Evolutionary conservation across 345 rosid genomes (phyloP).

Genomic region (Aquilaria yunnanensis): DNA sequence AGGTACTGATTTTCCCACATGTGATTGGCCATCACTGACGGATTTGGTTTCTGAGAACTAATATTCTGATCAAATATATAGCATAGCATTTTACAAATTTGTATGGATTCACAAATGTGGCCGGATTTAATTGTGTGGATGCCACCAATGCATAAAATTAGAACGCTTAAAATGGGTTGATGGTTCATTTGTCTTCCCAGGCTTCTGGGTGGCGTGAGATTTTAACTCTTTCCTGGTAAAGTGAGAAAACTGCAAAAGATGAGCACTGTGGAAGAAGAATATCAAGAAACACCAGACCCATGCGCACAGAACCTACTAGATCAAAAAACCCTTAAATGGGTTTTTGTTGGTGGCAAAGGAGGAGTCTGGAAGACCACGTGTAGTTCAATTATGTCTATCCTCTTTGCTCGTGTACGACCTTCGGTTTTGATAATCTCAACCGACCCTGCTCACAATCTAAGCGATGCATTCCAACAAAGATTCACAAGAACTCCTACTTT

Average conservation of each 20-base stretch:
- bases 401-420: constrained; percentile 71
- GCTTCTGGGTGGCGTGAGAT: no score
- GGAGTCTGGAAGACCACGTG: constrained; percentile 98
- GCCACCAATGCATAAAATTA: no score
- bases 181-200: no score
- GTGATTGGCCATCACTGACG: no score
- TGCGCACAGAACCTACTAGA: constrained; percentile 70
- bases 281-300: constrained; percentile 48
- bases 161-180: no score
- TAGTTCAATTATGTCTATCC: constrained; percentile 83
- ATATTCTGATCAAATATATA: no score
- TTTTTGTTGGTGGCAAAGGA: constrained; percentile 98
- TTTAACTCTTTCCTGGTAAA: no score
- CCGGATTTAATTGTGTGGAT: no score
- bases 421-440: constrained; percentile 98
- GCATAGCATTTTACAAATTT: no score
- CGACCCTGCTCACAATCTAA: constrained; percentile 99
- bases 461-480: constrained; percentile 97
- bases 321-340: constrained; percentile 92
- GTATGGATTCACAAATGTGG: no score
- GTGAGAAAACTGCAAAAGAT: not conserved
- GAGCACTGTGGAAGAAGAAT: constrained; percentile 1
- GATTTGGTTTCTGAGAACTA: no score
- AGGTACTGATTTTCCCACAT: no score
- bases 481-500: constrained; percentile 84